Evolutionary conservation across 2,329 filamentous ascomycete genomes (phyloP), one percentile per base, ranked within the genome.

Genomic region (Paraphaeosphaeria sporulosa): DNA sequence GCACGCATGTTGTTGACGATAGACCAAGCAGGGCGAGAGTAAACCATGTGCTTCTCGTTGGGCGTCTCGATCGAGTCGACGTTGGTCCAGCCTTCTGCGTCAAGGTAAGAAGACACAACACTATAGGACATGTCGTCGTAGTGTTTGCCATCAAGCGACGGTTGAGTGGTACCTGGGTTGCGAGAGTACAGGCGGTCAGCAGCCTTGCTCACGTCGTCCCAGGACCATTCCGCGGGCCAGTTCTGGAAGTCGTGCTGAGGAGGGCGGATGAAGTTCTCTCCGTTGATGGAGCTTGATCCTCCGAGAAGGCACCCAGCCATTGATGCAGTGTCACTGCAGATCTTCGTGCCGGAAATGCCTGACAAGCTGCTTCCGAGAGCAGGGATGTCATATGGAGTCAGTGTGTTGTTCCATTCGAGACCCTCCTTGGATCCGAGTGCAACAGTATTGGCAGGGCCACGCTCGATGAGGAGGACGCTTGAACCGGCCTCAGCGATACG

Each of bases 381-480:
- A 87, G 89, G 89, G 3, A 90, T 85, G 70, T 91, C 89, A 66
- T 90, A 90, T 49, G 88, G 86, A 2, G 89, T 90, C 48, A 90
- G 73, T 55, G 86, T 86, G 87, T 80, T 32, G 78, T 84, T 32
- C 88, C 87, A 49, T 86, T 85, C 81, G 86, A 90, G 49, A 52
- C 49, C 49, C 32, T 17, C 34, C 21, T 40, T 21, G 8, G 49
- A 52, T 19, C 49, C 49, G 21, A 52, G 49, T 65, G 84, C 80
- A 19, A 84, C 86, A 3, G 87, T 87, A 9, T 86, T 89, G 23
- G 73, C 71, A 27, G 76, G 76, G 5, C 78, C 78, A 58, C 71
- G 72, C 60, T 81, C 79, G 40, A 81, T 66, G 7, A 91, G 81
- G 15, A 90, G 77, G 1, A 90, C 88, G 12, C 81, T 87, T 50